phyloP scores from a whole-genome alignment of 2,329 filamentous ascomycete species.

The Leptographium wingfieldii region DNA sequence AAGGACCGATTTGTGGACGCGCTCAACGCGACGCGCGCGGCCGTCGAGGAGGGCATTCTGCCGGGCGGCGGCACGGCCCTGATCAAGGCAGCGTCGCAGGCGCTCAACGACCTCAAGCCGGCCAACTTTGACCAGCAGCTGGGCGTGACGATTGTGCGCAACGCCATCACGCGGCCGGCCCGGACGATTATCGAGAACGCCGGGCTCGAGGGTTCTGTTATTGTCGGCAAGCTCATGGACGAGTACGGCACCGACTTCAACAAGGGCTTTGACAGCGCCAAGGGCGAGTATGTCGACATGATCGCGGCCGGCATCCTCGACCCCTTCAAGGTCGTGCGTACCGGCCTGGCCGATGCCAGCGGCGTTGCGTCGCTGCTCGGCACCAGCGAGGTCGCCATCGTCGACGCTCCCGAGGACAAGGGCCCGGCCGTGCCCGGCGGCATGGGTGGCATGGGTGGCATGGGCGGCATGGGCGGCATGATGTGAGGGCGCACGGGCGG shows the following conservation, averaged over 20 bases:
- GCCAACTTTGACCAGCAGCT: slow-evolving; percentile 99
- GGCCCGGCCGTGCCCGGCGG: slow-evolving; percentile 46
- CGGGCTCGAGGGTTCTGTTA: slow-evolving; percentile 85
- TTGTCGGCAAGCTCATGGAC: slow-evolving; percentile 96
- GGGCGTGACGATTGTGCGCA: slow-evolving; percentile 95
- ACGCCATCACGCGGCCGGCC: slow-evolving; percentile 89
- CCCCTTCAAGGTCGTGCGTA: slow-evolving; percentile 98
- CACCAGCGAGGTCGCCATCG: slow-evolving; percentile 95
- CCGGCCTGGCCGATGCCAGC: slow-evolving; percentile 84
- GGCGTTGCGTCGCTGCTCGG: slow-evolving; percentile 94
- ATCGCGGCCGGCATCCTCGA: slow-evolving; percentile 93
- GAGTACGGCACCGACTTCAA: slow-evolving; percentile 90
- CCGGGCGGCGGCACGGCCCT: slow-evolving; percentile 96
- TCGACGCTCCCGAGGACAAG: slow-evolving; percentile 94
- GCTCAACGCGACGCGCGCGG: slow-evolving; percentile 92
- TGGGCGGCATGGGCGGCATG: slow-evolving; percentile 43
- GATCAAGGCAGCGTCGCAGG: slow-evolving; percentile 90
- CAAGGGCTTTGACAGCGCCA: slow-evolving; percentile 93
- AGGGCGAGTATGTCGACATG: slow-evolving; percentile 99
- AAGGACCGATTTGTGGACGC: slow-evolving; percentile 99
- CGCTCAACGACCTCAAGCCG: slow-evolving; percentile 69
- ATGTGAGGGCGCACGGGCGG: slow-evolving; percentile 31
- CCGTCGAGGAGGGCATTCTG: slow-evolving; percentile 97
- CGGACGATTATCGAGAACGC: slow-evolving; percentile 97
- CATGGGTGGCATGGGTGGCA: slow-evolving; percentile 50